Base-by-base conservation (phyloP, 176 grass and related monocot species). In the Eragrostis nindensis region DNA sequence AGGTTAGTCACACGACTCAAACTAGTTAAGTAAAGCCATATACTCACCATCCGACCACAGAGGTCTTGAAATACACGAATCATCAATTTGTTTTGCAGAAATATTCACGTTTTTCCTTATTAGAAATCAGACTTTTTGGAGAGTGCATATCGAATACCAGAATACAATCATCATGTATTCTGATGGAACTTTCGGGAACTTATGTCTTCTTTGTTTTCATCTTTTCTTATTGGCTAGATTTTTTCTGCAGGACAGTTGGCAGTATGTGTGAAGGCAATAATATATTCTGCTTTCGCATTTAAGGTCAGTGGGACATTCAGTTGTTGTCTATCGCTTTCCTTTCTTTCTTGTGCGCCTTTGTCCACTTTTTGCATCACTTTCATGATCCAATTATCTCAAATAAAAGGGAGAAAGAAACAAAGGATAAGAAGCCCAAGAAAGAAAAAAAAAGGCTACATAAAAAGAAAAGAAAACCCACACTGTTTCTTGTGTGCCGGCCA, bases 331-430 rank as follows among this genome's bases (percentile, higher is more conserved):
- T 86, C 59, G 14, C 83, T 82, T 82, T 89, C 78, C 68, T n/a
- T 49, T 49, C 71, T 81, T 89, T 78, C 73, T 49, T 82, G 41
- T 75, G 60, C 73, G 78, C 67, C 73, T 86, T 81, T 40, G 73
- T 81, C 78, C 32, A 86, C 83, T 82, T 90, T 86, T 90, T 90
- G 83, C 50, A 78, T 90, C 83, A 78, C 78, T 90, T 90, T 90
- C 87, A 67, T 66, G 62, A 77, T 85, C 83, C 78, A 52, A 48
- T 86, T 89, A 82, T 86, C 87, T 86, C 67, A 78, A 82, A 66
- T 86, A 72, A 73, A 85, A 82, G 29, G 65, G 77, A 61, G 44
- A 82, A 77, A 72, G 70, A 86, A 73, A 89, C 49, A 78, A 85
- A 82, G 73, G 60, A 86, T 86, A 73, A 70, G 32, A 64, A 52